Evolutionary conservation across 345 rosid species (phyloP).

Genomic region (Pseudoturritis turrita): DNA sequence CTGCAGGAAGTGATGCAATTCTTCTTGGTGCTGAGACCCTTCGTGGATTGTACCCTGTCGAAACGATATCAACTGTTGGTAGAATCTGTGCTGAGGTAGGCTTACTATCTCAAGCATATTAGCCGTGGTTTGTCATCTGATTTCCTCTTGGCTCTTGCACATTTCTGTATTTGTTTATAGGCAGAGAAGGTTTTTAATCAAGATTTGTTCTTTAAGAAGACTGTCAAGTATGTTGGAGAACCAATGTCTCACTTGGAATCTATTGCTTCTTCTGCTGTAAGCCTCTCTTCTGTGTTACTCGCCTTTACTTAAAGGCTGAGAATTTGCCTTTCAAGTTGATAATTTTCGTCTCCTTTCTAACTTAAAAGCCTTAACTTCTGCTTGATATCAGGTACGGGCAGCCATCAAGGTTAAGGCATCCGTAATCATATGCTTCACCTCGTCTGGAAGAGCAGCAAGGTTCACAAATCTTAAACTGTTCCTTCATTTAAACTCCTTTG

Average conservation of each 20-base stretch:
- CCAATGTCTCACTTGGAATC: slow-evolving; percentile 97
- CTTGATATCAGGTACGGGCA: slow-evolving; percentile 66
- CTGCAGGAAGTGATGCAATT: slow-evolving; percentile 92
- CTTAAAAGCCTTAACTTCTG: not conserved
- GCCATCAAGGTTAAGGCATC: slow-evolving; percentile 99
- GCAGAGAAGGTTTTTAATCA: slow-evolving; percentile 98
- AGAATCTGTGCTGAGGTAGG: slow-evolving; percentile 90
- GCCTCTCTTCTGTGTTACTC: slow-evolving; percentile 1
- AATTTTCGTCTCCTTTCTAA: not conserved
- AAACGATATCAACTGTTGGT: slow-evolving; percentile 83
- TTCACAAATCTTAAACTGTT: not conserved
- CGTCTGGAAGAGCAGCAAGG: slow-evolving; percentile 98
- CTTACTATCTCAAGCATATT: not conserved
- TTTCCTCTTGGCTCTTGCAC: not conserved
- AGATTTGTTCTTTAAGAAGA: slow-evolving; percentile 85
- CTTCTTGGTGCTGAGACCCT: slow-evolving; percentile 98
- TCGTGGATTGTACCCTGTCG: slow-evolving; percentile 88
- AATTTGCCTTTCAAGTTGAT: not conserved
- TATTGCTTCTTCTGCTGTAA: slow-evolving; percentile 95
- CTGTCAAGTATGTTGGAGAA: slow-evolving; percentile 92
- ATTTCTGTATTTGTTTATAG: slow-evolving; percentile 30
- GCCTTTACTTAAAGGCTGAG: not conserved
- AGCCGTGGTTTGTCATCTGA: not conserved
- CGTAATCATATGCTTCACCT: slow-evolving; percentile 87
- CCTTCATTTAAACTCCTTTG: not conserved